phyloP scores from a whole-genome alignment of 768 basidiomycete species.

The Tylopilus rubrobrunneus region DNA sequence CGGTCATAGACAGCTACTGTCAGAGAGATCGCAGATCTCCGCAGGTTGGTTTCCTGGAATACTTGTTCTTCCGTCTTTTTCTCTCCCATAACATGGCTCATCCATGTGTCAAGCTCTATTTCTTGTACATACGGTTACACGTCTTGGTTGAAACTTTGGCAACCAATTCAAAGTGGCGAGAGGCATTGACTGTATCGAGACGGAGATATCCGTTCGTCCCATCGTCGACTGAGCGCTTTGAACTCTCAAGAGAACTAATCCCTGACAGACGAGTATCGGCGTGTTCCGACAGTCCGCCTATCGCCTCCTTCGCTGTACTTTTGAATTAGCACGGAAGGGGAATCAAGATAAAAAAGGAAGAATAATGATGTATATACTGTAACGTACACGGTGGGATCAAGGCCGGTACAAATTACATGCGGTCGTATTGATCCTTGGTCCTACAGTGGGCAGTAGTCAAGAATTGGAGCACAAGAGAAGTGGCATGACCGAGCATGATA shows the following conservation, averaged over 20 bases:
- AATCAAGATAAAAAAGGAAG: background rate
- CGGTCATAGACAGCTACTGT: background rate
- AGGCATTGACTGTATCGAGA: background rate
- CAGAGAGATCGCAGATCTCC: background rate
- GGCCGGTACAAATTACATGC: constrained; percentile 6
- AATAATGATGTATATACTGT: constrained; percentile 8
- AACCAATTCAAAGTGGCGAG: constrained; percentile 3
- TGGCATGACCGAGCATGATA: constrained; percentile 8
- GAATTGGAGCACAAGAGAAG: background rate
- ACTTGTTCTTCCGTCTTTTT: background rate
- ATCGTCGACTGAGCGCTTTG: background rate
- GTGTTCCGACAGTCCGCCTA: constrained; percentile 1
- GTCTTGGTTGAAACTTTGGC: background rate
- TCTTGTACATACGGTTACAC: background rate
- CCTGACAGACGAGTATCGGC: background rate
- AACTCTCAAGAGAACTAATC: background rate
- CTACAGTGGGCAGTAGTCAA: constrained; percentile 4
- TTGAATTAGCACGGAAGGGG: background rate
- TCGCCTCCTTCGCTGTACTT: background rate
- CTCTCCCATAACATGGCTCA: background rate
- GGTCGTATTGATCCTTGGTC: constrained; percentile 17
- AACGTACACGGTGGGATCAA: constrained; percentile 9
- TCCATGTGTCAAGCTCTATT: background rate
- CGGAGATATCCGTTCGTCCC: constrained; percentile 8
- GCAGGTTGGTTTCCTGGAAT: background rate